phyloP scores from a whole-genome alignment of 2,329 filamentous ascomycete genomes.

The Colletotrichum ledebouriae region DNA sequence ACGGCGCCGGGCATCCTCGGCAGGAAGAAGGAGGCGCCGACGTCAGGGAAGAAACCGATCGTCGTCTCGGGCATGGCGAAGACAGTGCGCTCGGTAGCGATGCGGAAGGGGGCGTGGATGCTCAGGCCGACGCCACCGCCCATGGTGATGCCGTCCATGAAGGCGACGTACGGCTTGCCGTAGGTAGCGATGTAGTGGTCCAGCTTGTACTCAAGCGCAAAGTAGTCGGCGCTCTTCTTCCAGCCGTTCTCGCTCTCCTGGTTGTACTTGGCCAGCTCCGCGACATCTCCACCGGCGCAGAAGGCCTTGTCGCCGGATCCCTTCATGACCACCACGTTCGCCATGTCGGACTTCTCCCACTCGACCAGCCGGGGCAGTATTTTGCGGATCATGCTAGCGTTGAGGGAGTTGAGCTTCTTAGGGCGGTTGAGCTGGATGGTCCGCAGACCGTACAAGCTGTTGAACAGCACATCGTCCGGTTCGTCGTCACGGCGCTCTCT shows the following conservation, averaged over 20 bases:
- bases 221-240: conserved; percentile 84
- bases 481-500: conserved; percentile 78
- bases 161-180: conserved; percentile 89
- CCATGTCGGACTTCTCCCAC: conserved; percentile 95
- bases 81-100: conserved; percentile 93
- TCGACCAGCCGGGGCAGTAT: conserved; percentile 90
- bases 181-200: conserved; percentile 97
- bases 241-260: conserved; percentile 76
- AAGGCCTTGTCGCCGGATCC: conserved; percentile 88
- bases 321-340: conserved; percentile 93
- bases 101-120: conserved; percentile 94
- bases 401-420: conserved; percentile 90
- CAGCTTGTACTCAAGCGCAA: conserved; percentile 94
- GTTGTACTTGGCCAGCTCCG: conserved; percentile 81
- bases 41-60: conserved; percentile 98
- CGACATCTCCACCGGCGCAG: conserved; percentile 94
- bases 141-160: conserved; percentile 99
- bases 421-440: conserved; percentile 96
- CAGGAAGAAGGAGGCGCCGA: conserved; percentile 96
- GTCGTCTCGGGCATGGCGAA: conserved; percentile 99
- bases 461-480: conserved; percentile 92
- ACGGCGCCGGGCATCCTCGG: conserved; percentile 87
- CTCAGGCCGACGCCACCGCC: conserved; percentile 95
- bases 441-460: conserved; percentile 87
- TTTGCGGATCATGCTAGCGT: conserved; percentile 94